These are phyloP conservation scores for Aegilops speltoides DNA, from an alignment of 176 grass and related monocot species.

Conservation along the genomic window DNA sequence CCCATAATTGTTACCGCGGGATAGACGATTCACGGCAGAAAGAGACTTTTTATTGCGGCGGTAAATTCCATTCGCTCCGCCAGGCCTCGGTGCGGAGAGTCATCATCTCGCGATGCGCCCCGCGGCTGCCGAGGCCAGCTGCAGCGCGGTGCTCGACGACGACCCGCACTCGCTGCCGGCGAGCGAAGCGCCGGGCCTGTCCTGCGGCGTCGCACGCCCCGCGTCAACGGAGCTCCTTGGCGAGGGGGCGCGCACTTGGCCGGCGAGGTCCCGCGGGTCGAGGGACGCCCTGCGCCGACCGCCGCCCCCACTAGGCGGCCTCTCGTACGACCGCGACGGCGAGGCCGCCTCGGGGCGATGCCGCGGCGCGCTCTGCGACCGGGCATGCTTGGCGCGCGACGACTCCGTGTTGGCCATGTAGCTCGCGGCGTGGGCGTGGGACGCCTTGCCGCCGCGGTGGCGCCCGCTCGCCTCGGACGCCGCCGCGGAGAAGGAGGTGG, in stretches of 20 bases:
- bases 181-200: slow-evolving; percentile 38
- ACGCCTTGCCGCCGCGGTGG: background rate
- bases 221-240: slow-evolving; percentile 4
- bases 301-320: slow-evolving; percentile 20
- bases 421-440: slow-evolving; percentile 2
- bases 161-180: slow-evolving; percentile 62
- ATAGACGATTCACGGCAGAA: no score
- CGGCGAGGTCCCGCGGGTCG: slow-evolving; percentile 54
- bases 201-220: slow-evolving; percentile 27
- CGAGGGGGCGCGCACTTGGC: background rate
- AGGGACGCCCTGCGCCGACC: slow-evolving; percentile 42
- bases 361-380: slow-evolving; percentile 75
- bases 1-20: no score
- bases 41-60: no score
- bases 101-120: slow-evolving; percentile 1
- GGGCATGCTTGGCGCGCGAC: slow-evolving; percentile 58
- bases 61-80: background rate
- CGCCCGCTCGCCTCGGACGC: slow-evolving; percentile 23
- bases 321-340: slow-evolving; percentile 37
- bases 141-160: slow-evolving; percentile 53
- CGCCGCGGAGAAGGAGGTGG: slow-evolving; percentile 33
- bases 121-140: slow-evolving; percentile 29
- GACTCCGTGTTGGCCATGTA: slow-evolving; percentile 88
- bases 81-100: background rate
- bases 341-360: slow-evolving; percentile 36